Percentiles rank a stretch among this genome's conserved stretches.
Evolutionary conservation across 768 basidiomycete genomes (phyloP).

Genomic region (Zangia roseola): DNA sequence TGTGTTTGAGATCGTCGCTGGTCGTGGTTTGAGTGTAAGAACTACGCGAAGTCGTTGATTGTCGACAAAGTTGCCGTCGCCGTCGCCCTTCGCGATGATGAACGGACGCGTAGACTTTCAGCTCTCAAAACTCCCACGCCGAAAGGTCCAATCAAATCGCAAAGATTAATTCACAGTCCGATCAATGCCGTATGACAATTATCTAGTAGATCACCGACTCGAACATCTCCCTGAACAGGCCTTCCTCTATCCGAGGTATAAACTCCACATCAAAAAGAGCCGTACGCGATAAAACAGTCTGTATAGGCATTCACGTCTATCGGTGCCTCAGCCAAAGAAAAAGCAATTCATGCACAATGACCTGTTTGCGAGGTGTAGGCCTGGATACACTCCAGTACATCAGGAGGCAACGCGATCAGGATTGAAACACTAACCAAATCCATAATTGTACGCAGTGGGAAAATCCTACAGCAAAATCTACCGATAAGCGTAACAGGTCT

Average conservation of each 20-base stretch:
- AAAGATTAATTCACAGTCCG: no score
- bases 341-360: conserved; percentile 62
- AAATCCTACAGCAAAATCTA: conserved; percentile 36
- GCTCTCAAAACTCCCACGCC: conserved; percentile 20
- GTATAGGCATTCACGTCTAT: conserved; percentile 58
- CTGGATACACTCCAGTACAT: conserved; percentile 60
- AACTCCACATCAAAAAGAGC: conserved; percentile 56
- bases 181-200: no score
- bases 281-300: conserved; percentile 55
- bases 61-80: conserved; percentile 11
- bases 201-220: no score
- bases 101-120: conserved; percentile 22
- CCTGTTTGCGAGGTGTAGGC: conserved; percentile 45
- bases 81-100: conserved; percentile 24
- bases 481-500: no score
- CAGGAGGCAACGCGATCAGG: no score
- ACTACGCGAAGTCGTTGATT: not conserved
- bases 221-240: no score
- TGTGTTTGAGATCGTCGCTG: conserved; percentile 8
- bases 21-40: conserved; percentile 10
- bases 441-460: conserved; percentile 59
- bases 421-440: no score
- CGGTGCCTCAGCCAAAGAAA: conserved; percentile 52
- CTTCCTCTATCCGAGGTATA: conserved; percentile 38
- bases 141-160: conserved; percentile 13